Percentiles rank a stretch among this genome's conserved stretches.
Evolutionary conservation across 2,329 filamentous ascomycete species (phyloP).

Genomic region (Plenodomus biglobosus): DNA sequence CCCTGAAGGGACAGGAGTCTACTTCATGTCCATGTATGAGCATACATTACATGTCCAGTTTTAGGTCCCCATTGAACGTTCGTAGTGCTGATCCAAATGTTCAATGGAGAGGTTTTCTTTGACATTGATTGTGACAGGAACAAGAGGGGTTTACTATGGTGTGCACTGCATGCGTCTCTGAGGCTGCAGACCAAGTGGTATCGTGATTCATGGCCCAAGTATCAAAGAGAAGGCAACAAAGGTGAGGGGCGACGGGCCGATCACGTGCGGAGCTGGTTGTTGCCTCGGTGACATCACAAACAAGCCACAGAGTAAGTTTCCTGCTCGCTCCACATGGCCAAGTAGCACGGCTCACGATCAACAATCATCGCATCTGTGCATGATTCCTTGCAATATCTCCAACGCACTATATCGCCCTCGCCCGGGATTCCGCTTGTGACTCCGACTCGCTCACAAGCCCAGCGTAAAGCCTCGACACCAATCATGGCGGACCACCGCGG

Average conservation of each 20-base stretch:
- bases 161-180: not conserved
- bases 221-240: not conserved
- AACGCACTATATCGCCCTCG: not conserved
- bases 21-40: too few relatives aligned
- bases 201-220: too few relatives aligned
- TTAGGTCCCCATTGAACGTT: too few relatives aligned
- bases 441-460: too few relatives aligned
- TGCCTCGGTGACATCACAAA: slow-evolving; percentile 29
- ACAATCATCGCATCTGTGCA: slow-evolving; percentile 1
- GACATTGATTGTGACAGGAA: not conserved
- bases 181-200: not conserved
- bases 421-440: not conserved
- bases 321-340: slow-evolving; percentile 6
- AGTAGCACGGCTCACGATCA: not conserved
- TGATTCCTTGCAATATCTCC: not conserved
- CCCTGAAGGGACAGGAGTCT: too few relatives aligned
- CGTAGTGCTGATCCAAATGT: too few relatives aligned
- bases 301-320: slow-evolving; percentile 20
- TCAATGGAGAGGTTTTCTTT: too few relatives aligned
- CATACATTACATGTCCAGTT: too few relatives aligned
- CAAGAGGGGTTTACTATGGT: not conserved
- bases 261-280: slow-evolving; percentile 1
- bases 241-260: not conserved
- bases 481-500: slow-evolving; percentile 39
- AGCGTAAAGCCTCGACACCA: not conserved